Evolutionary conservation across 305 asterid genomes (phyloP), one percentile per base, ranked within the genome.

Genomic region (Plantago lanceolata): DNA sequence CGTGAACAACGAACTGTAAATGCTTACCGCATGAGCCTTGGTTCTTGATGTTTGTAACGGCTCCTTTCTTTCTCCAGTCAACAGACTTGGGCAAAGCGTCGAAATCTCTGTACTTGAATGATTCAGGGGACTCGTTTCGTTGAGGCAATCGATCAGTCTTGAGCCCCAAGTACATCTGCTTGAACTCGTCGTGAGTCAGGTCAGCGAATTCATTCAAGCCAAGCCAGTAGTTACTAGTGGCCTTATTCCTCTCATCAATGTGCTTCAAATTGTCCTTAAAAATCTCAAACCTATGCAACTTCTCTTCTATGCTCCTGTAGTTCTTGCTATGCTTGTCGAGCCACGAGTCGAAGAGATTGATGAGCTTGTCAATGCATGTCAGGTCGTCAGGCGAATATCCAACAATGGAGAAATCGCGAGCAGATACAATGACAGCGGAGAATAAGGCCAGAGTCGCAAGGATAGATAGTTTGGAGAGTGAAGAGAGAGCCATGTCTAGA

Each of bases 51-150:
- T 77, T 75, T 12, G 92, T 62, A 1, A 87, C 95, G 19, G 89
- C 91, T 49, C 95, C 91, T 64, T 84, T 82, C 79, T 75, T 78
- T 65, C 89, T 84, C 91, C 95, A 86, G 54, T 86, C 95, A 0
- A 84, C 81, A 2, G 85, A 81, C 31, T 76, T 73, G 0, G 95
- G 95, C 77, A 82, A 55, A 49, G 74, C 83, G 4, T 68, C 72
- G 44, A 81, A 65, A 69, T 82, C 83, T 71, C 85, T 71, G 11
- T 84, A 84, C 63, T 64, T 75, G 16, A 84, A 77, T 37, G 65
- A 73, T 16, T 73, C 77, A 18, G 70, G 60, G 5, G 75, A 59
- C 52, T 72, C 75, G 31, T 66, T 79, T 49, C 73, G 71, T 20
- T 63, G 62, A 40, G 80, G 71, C 40, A 73, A 18, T 37, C 67